Evolutionary conservation across 768 basidiomycete genomes (phyloP).

Genomic region (Podaxis sp.): DNA sequence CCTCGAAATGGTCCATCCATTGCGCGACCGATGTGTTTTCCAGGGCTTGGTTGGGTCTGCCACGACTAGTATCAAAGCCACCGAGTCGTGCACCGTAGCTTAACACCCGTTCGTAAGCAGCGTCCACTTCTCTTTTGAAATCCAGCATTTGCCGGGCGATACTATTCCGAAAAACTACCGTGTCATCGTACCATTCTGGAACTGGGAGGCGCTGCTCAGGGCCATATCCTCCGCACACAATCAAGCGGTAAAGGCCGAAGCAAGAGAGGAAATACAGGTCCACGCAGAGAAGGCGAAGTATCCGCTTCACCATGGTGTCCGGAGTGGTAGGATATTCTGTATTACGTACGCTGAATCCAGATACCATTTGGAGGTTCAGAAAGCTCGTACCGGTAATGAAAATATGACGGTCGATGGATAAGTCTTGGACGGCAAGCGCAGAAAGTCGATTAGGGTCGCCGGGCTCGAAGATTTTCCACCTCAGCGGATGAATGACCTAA

Average conservation of each 20-base stretch:
- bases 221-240: slow-evolving; percentile 6
- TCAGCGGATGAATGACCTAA: slow-evolving; percentile 9
- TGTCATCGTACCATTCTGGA: slow-evolving; percentile 9
- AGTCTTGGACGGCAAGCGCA: neutral
- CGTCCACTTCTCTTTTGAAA: neutral
- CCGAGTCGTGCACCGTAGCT: neutral
- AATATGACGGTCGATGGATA: slow-evolving; percentile 3
- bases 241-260: slow-evolving; percentile 4
- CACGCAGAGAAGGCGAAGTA: neutral
- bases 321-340: slow-evolving; percentile 1
- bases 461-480: slow-evolving; percentile 7
- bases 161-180: neutral
- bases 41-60: neutral
- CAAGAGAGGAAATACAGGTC: slow-evolving; percentile 4
- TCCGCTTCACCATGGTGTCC: neutral
- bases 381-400: slow-evolving; percentile 7
- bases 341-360: neutral
- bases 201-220: neutral
- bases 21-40: neutral
- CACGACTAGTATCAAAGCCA: neutral
- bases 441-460: slow-evolving; percentile 6
- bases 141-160: neutral
- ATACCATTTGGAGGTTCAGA: no score
- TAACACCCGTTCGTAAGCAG: neutral
- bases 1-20: neutral